Evolutionary conservation across 2,329 filamentous ascomycete genomes (phyloP), one percentile per base, ranked within the genome.

Genomic region (Fusarium torreyae): DNA sequence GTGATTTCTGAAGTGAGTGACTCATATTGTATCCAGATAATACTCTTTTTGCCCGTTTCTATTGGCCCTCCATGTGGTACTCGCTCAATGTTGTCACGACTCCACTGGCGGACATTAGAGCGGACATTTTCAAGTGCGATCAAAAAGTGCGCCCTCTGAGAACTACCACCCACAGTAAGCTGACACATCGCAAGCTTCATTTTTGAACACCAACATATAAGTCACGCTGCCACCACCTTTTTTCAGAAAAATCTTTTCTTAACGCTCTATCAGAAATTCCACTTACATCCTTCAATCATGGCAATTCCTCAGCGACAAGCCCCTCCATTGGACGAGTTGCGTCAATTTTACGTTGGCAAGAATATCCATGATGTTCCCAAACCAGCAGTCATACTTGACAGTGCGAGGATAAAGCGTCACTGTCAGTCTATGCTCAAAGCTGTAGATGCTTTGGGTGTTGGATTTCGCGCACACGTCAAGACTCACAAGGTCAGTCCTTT

Each of bases 381-480:
- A 4, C 89, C 89, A 0, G 85, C 87, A 0, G 81, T 83, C 0
- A 78, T 91, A 5, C 74, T 91, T 0, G 88, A 91, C 65, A 74
- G 79, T 14, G 84, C 86, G 1, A 83, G 87, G 4, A 79, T 89
- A 4, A 76, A 77, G 6, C 77, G 83, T 5, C 89, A 91, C 61
- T 91, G 89, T 72, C 70, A 80, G 15, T 80, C 85, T 1, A 89
- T 92, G 84, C 81, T 88, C 0, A 72, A 82, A 0, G 83, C 87
- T 0, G 82, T 83, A 3, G 71, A 80, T 7, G 75, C 78, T 11
- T 75, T 91, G 0, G 80, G 79, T 0, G 80, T 91, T 0, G 82
- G 79, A 0, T 91, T 91, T 62, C 81, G 89, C 14, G 86, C 87
- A 0, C 89, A 92, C 69, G 83, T 91, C 7, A 91, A 91, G 75